Base-by-base conservation (phyloP, 192 early-diverging fungal genomes). In the Backusella tuberculispora region DNA sequence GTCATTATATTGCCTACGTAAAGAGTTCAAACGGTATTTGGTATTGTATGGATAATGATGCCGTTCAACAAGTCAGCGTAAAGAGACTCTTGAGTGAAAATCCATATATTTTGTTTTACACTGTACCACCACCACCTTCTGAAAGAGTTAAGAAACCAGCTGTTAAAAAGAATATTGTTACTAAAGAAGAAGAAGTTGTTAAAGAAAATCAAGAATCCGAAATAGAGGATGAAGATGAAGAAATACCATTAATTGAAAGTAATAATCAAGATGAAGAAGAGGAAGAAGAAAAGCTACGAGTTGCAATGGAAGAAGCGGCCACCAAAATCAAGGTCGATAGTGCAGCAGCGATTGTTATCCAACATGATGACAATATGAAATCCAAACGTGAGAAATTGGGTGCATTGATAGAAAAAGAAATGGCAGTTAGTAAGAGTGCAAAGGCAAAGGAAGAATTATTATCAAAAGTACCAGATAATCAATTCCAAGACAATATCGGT, bases 1-100 rank as follows among this genome's bases (percentile, higher is more conserved):
- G 96, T 15, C 95, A 95, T 79, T 97, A 95, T 80, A 92, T 88
- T 69, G 88, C 90, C 42, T 97, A 87, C 81, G 90, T 95, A 46
- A 91, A 92, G 77, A 86, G 90, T 9, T 85, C 93, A 1, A 88
- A 90, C 38, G 93, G 93, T 12, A 82, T 87, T 7, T 97, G 94
- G 94, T 93, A 92, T 69, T 87, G 90, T 44, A 90, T 94, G 85
- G 88, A 95, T 76, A 93, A 95, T 78, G 86, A 85, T 8, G 48
- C 56, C 14, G 94, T 97, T 6, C 82, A 84, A 24, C 90, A 92
- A 74, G 92, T 94, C 50, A 92, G 90, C 71, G 77, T 88, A 38
- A 82, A 85, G 43, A 89, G 90, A 7, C 91, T 97, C 0, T 83
- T 95, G 12, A 76, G 77, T 12, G 90, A 93, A 77, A 82, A 90